phyloP scores from a whole-genome alignment of 495 filamentous ascomycete species.

The Penicillium coprophilum region DNA sequence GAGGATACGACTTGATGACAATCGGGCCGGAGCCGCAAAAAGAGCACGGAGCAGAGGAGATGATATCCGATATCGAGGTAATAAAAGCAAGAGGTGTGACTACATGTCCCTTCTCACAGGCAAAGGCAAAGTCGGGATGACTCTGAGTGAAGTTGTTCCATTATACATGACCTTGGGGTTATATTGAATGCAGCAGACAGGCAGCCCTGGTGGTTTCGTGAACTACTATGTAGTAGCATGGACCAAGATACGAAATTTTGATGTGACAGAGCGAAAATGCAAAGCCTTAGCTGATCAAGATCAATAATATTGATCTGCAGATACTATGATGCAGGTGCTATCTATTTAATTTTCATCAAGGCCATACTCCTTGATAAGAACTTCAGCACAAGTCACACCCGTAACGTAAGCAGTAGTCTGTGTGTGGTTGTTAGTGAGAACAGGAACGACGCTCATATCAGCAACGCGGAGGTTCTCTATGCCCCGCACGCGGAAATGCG shows the following conservation, averaged over 20 bases:
- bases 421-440: slow-evolving; percentile 49
- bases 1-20: slow-evolving; percentile 53
- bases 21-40: slow-evolving; percentile 51
- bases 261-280: not conserved
- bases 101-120: slow-evolving; percentile 25
- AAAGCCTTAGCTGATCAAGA: not conserved
- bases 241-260: not conserved
- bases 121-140: slow-evolving; percentile 11
- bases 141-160: not conserved
- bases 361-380: slow-evolving; percentile 27
- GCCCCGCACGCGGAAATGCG: slow-evolving; percentile 53
- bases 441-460: slow-evolving; percentile 64
- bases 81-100: slow-evolving; percentile 28
- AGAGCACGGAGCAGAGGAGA: slow-evolving; percentile 47
- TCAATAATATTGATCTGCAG: not conserved
- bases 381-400: slow-evolving; percentile 31
- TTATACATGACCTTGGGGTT: not conserved
- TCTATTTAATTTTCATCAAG: slow-evolving; percentile 12
- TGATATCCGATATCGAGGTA: slow-evolving; percentile 32
- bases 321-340: not conserved
- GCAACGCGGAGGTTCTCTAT: slow-evolving; percentile 58
- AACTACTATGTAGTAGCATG: not conserved
- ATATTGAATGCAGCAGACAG: not conserved
- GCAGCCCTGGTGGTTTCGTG: too few species aligned
- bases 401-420: slow-evolving; percentile 42